These are phyloP conservation scores for Globisporangium radiosum DNA, from an alignment of 352 stramenopile genomes.

Conservation along the genomic window DNA sequence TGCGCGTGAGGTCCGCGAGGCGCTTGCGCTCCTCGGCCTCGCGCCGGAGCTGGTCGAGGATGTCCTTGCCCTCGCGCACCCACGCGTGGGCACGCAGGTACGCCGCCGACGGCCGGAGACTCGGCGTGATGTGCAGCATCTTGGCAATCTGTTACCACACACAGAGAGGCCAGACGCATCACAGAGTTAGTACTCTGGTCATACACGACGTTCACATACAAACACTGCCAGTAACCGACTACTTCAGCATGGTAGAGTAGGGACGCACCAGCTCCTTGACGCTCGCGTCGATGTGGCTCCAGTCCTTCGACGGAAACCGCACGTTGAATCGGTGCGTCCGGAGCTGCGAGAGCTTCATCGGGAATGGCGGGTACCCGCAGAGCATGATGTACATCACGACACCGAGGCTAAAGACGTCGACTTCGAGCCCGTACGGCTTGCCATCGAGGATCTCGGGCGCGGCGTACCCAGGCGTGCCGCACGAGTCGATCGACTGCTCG, in stretches of 20 bases:
- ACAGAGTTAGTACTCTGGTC: too few relatives aligned
- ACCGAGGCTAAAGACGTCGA: constrained; percentile 87
- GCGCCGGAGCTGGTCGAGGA: constrained; percentile 32
- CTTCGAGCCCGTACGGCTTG: constrained; percentile 73
- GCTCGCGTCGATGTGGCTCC: constrained; percentile 42
- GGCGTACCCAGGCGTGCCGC: constrained; percentile 78
- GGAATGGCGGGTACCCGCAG: constrained; percentile 83
- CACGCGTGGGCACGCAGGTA: constrained; percentile 54
- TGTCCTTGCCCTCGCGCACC: constrained; percentile 44
- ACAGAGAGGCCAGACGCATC: too few relatives aligned
- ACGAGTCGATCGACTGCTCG: constrained; percentile 75
- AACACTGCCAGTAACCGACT: too few relatives aligned
- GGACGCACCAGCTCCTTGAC: constrained; percentile 49
- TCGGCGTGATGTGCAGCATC: constrained; percentile 76
- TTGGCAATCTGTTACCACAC: constrained; percentile 25
- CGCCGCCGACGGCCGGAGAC: constrained; percentile 48
- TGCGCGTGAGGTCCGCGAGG: constrained; percentile 44
- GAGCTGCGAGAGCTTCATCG: constrained; percentile 82
- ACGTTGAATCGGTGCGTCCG: constrained; percentile 80
- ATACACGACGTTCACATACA: too few relatives aligned
- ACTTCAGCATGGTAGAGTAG: too few relatives aligned
- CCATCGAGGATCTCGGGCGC: constrained; percentile 81
- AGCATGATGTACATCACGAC: constrained; percentile 87
- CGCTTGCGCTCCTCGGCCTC: constrained; percentile 41
- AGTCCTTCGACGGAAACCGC: constrained; percentile 78